Conservation (phyloP, 2,329 filamentous ascomycete species). For the Fusarium siculi region DNA sequence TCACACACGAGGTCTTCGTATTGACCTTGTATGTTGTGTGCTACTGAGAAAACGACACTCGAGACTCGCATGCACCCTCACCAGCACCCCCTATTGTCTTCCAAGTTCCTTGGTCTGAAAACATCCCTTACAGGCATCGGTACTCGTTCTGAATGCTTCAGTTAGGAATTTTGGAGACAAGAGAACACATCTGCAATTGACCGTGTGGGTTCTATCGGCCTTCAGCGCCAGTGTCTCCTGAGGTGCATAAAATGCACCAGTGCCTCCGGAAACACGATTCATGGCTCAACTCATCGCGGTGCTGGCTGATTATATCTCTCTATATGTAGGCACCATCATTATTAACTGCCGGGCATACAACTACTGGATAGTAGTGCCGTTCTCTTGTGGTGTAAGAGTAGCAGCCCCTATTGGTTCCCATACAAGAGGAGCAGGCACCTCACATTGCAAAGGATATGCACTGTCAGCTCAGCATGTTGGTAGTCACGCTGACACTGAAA, state of each 20-base stretch:
- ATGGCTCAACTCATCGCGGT: not conserved
- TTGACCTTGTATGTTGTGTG: not conserved
- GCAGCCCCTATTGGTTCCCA: conserved; percentile 3
- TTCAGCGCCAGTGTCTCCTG: too few species aligned
- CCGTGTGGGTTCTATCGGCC: too few species aligned
- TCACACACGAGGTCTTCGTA: too few species aligned
- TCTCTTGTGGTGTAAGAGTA: not conserved
- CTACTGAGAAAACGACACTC: not conserved
- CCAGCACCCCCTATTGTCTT: not conserved
- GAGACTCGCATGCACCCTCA: not conserved
- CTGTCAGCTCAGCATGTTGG: not conserved
- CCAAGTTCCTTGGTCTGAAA: too few species aligned
- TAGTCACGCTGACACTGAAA: not conserved
- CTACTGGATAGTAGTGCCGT: not conserved
- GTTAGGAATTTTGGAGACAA: too few species aligned
- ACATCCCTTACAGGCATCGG: not conserved
- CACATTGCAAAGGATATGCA: not conserved
- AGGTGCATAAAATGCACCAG: not conserved
- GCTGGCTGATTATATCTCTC: not conserved
- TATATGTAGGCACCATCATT: not conserved
- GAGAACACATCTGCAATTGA: too few species aligned
- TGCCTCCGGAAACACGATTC: not conserved
- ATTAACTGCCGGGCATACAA: not conserved
- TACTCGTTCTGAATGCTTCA: not conserved
- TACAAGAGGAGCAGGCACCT: not conserved